Percentiles rank a stretch among this genome's conserved stretches.
Conservation (phyloP, 179 eudicot genomes). For the Dionaea muscipula region DNA sequence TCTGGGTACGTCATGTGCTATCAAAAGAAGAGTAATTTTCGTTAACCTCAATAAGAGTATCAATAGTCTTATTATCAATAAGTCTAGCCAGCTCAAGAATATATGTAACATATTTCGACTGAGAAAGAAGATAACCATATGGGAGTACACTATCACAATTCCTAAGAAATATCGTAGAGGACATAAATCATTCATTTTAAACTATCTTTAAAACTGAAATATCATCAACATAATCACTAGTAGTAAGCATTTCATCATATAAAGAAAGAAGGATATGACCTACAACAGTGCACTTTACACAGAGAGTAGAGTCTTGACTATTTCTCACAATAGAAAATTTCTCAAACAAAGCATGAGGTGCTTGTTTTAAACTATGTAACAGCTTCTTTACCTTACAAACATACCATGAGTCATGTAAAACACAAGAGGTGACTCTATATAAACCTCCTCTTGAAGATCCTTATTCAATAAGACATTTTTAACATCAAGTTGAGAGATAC, state of each 20-base stretch:
- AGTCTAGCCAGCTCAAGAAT: conserved; percentile 4
- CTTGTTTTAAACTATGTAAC: not conserved
- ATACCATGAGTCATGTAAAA: not conserved
- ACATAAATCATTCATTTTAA: no score
- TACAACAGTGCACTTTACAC: no score
- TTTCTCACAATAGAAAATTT: no score
- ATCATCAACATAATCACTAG: no score
- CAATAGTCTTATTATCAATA: not conserved
- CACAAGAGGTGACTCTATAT: not conserved
- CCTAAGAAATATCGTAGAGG: no score
- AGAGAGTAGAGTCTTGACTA: no score
- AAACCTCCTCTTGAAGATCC: not conserved
- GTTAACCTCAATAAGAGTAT: conserved; percentile 6
- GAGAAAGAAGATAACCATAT: conserved; percentile 6
- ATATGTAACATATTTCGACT: conserved; percentile 1
- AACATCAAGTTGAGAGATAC: not conserved
- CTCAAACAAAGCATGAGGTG: not conserved
- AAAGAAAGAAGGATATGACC: no score
- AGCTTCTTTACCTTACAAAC: not conserved
- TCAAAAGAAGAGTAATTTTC: not conserved
- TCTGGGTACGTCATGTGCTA: no score
- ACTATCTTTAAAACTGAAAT: no score
- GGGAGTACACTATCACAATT: no score
- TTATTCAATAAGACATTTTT: no score
- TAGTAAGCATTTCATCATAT: no score